Evolutionary conservation across 2,329 filamentous ascomycete species (phyloP).

Genomic region (Verticillium tricorpus): DNA sequence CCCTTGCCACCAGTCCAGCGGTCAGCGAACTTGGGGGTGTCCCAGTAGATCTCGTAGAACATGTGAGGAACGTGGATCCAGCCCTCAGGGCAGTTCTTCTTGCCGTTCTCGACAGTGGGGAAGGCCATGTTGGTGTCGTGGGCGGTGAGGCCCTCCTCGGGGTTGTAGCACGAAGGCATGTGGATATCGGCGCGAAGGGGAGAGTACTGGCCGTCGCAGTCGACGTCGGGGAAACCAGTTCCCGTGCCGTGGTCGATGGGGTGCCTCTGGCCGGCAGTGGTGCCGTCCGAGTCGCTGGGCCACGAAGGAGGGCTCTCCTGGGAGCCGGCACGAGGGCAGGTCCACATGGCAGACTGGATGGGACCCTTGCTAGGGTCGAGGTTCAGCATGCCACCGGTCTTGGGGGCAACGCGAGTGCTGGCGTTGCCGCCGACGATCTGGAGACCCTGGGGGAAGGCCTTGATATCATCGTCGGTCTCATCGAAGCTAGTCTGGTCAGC

Average conservation of each 20-base stretch:
- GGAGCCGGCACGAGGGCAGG: constrained; percentile 50
- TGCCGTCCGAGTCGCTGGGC: constrained; percentile 49
- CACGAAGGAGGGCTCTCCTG: constrained; percentile 44
- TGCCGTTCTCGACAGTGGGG: constrained; percentile 43
- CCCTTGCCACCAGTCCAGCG: constrained; percentile 52
- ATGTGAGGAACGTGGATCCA: constrained; percentile 52
- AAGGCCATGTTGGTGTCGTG: constrained; percentile 64
- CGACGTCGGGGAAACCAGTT: constrained; percentile 63
- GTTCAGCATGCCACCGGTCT: constrained; percentile 42
- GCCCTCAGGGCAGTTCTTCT: constrained; percentile 52
- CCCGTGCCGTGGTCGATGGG: constrained; percentile 50
- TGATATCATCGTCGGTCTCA: constrained; percentile 58
- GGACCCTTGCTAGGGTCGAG: constrained; percentile 47
- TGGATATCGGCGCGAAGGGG: constrained; percentile 63
- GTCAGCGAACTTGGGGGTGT: constrained; percentile 46
- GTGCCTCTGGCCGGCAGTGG: constrained; percentile 49
- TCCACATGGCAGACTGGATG: constrained; percentile 53
- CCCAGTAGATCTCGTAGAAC: constrained; percentile 58
- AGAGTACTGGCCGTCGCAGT: constrained; percentile 60
- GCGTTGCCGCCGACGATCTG: constrained; percentile 67
- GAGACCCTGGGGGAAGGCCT: constrained; percentile 66
- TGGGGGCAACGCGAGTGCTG: constrained; percentile 52
- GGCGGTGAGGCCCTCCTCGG: constrained; percentile 51
- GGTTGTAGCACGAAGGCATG: constrained; percentile 73
- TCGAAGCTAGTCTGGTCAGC: constrained; percentile 47